phyloP scores from a whole-genome alignment of 192 early-diverging fungal species.

The Entrophospora sp. region DNA sequence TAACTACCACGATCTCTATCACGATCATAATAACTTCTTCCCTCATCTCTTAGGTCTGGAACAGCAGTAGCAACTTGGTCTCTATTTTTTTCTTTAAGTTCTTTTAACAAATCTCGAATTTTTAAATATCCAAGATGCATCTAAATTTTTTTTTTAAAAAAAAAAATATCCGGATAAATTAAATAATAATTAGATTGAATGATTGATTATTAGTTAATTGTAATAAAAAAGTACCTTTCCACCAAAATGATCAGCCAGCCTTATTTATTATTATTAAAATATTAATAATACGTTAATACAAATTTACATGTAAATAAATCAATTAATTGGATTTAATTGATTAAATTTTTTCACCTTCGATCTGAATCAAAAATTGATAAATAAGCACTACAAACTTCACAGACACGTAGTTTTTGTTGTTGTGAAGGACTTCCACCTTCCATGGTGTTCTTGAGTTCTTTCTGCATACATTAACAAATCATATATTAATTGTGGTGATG shows the following conservation, averaged over 20 bases:
- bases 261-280: too few relatives aligned
- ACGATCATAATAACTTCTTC: neutral
- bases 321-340: neutral
- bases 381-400: constrained; percentile 46
- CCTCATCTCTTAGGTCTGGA: neutral
- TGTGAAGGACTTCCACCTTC: constrained; percentile 34
- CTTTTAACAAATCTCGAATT: constrained; percentile 39
- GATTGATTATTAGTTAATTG: too few relatives aligned
- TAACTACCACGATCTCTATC: neutral
- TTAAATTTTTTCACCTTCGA: constrained; percentile 24
- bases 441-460: constrained; percentile 35
- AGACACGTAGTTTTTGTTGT: constrained; percentile 48
- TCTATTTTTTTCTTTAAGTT: constrained; percentile 29
- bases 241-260: constrained; percentile 41
- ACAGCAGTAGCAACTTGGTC: neutral
- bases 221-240: constrained; percentile 41
- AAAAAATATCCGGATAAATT: too few relatives aligned
- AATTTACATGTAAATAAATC: too few relatives aligned
- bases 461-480: constrained; percentile 11
- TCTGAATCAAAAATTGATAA: constrained; percentile 44
- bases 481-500: neutral
- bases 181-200: too few relatives aligned
- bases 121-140: constrained; percentile 48
- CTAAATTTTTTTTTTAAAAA: constrained; percentile 13
- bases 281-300: too few relatives aligned